Percentiles rank a stretch among this genome's conserved stretches.
These are phyloP conservation scores for Phlegmacium glaucopus DNA, from an alignment of 768 basidiomycete species.

Conservation along the genomic window DNA sequence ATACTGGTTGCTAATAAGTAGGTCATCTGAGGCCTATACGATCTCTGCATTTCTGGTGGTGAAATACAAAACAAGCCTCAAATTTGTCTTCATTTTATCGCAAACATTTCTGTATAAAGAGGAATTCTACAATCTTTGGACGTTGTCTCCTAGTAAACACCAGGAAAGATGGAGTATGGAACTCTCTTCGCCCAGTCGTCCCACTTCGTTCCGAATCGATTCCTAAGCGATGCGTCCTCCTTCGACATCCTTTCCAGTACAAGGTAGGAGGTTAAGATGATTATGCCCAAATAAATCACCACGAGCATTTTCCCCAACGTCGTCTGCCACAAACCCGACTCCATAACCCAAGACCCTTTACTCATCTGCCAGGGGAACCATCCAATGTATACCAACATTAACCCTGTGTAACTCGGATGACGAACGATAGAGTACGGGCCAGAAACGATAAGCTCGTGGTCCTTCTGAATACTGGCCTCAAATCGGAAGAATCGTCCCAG, in stretches of 20 bases:
- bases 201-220: slow-evolving; percentile 39
- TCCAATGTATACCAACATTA: slow-evolving; percentile 18
- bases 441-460: slow-evolving; percentile 39
- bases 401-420: slow-evolving; percentile 41
- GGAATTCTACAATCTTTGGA: too few relatives aligned
- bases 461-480: slow-evolving; percentile 30
- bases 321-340: slow-evolving; percentile 24
- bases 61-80: too few relatives aligned
- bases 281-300: slow-evolving; percentile 20
- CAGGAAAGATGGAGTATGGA: slow-evolving; percentile 45
- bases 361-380: slow-evolving; percentile 12
- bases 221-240: slow-evolving; percentile 39
- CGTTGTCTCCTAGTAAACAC: slow-evolving; percentile 34
- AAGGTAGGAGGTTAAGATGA: slow-evolving; percentile 14
- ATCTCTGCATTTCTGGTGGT: too few relatives aligned
- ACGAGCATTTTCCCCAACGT: slow-evolving; percentile 23
- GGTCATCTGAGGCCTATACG: too few relatives aligned
- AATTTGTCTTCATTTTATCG: too few relatives aligned
- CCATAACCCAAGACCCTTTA: slow-evolving; percentile 15
- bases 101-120: too few relatives aligned
- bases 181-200: slow-evolving; percentile 40
- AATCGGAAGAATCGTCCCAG: slow-evolving; percentile 16
- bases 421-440: slow-evolving; percentile 43
- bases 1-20: too few relatives aligned
- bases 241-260: slow-evolving; percentile 29